Conservation (phyloP, 768 basidiomycete species). For the Lepiota venenata region DNA sequence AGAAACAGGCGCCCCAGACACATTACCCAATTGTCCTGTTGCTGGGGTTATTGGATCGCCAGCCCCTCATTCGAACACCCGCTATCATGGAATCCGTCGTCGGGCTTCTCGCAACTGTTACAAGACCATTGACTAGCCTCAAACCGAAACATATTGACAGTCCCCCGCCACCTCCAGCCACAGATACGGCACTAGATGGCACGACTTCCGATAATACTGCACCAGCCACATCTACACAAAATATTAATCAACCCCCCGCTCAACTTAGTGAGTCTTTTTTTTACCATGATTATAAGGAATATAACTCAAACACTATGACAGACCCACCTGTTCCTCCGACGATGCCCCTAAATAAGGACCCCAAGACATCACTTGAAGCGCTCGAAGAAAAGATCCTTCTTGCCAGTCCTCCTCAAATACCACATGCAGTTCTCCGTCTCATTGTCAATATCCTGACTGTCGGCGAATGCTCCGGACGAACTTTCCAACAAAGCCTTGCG, state of each 20-base stretch:
- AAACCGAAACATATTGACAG: conserved; percentile 36
- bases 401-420: conserved; percentile 79
- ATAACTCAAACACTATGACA: conserved; percentile 3
- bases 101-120: conserved; percentile 81
- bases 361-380: conserved; percentile 28
- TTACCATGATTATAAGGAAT: conserved; percentile 8
- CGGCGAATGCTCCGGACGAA: conserved; percentile 93
- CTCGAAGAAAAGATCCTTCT: conserved; percentile 52
- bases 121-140: conserved; percentile 71
- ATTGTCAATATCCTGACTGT: conserved; percentile 97
- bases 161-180: neutral
- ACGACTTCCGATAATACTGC: conserved; percentile 15
- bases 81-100: conserved; percentile 94
- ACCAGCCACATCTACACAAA: conserved; percentile 5
- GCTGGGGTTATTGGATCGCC: conserved; percentile 83
- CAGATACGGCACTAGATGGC: conserved; percentile 23
- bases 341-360: conserved; percentile 15
- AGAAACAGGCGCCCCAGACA: conserved; percentile 74
- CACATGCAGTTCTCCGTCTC: conserved; percentile 77
- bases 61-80: conserved; percentile 80
- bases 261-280: conserved; percentile 9
- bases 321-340: neutral
- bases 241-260: neutral
- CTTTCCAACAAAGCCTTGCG: conserved; percentile 91
- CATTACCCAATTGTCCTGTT: conserved; percentile 92